Percentiles rank a stretch among this genome's conserved stretches.
phyloP scores from a whole-genome alignment of 352 stramenopile genomes.

The Phytophthora kernoviae region DNA sequence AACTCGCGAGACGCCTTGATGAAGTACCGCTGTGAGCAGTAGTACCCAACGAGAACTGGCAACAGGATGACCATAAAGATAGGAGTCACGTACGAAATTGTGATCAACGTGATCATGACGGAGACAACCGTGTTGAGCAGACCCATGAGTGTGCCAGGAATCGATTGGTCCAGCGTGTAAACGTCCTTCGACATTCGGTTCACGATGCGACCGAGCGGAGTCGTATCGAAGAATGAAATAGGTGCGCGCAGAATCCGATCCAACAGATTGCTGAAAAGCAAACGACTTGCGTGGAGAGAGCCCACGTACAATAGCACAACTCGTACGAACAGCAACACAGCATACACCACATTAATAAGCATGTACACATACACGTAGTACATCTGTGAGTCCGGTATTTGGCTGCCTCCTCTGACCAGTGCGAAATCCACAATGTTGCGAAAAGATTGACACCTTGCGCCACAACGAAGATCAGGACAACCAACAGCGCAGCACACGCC shows the following conservation, averaged over 20 bases:
- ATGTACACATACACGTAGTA: conserved; percentile 89
- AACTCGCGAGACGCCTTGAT: conserved; percentile 91
- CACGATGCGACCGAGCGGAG: conserved; percentile 62
- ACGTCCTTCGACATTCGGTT: conserved; percentile 73
- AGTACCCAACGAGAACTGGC: conserved; percentile 61
- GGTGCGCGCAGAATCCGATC: conserved; percentile 61
- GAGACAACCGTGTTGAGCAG: conserved; percentile 59
- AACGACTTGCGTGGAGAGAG: conserved; percentile 59
- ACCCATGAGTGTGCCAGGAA: conserved; percentile 48
- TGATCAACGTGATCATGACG: conserved; percentile 50
- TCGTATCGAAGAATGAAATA: conserved; percentile 76
- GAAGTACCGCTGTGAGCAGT: conserved; percentile 89
- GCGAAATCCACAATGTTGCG: conserved; percentile 91
- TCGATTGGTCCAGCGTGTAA: conserved; percentile 66
- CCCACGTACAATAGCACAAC: conserved; percentile 65
- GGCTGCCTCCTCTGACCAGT: conserved; percentile 87
- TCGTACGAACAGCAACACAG: conserved; percentile 64
- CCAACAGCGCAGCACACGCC: conserved; percentile 44
- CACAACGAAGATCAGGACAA: conserved; percentile 58
- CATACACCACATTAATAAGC: conserved; percentile 64
- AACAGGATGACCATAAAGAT: conserved; percentile 61
- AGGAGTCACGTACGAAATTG: conserved; percentile 60
- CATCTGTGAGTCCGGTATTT: conserved; percentile 64
- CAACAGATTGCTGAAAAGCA: conserved; percentile 72
- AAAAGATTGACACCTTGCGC: conserved; percentile 57